Evolutionary conservation across 164 flowering plant genomes (phyloP).

Genomic region (Magnolia sinica): DNA sequence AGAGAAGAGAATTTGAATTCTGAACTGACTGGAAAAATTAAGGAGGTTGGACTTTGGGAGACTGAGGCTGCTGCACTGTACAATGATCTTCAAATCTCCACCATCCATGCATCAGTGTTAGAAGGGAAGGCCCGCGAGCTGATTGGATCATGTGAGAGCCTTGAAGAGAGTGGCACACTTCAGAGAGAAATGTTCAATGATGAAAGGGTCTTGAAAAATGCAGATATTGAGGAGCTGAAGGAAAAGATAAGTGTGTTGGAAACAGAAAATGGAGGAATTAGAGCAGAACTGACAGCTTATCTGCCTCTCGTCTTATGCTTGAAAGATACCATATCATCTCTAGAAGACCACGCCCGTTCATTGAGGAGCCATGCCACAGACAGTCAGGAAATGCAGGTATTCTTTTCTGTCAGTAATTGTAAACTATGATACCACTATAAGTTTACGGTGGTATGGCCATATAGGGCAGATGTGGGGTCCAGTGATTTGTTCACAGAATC

Average conservation of each 20-base stretch:
- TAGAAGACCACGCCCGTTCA: constrained; percentile 47
- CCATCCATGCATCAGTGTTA: constrained; percentile 33
- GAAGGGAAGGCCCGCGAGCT: constrained; percentile 66
- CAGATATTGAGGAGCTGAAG: constrained; percentile 50
- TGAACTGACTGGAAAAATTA: constrained; percentile 47
- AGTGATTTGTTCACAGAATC: too few relatives aligned
- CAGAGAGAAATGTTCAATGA: constrained; percentile 7
- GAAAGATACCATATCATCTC: constrained; percentile 46
- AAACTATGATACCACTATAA: neutral
- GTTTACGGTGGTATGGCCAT: too few relatives aligned
- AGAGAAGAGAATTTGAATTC: constrained; percentile 50
- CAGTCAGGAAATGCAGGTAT: constrained; percentile 36
- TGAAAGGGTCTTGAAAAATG: constrained; percentile 34
- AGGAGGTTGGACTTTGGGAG: constrained; percentile 67
- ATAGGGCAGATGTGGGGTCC: too few relatives aligned
- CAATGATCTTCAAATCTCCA: constrained; percentile 45
- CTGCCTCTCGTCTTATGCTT: constrained; percentile 49
- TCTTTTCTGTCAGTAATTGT: neutral
- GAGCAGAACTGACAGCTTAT: constrained; percentile 50
- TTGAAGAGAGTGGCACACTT: constrained; percentile 23
- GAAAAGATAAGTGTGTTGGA: constrained; percentile 46
- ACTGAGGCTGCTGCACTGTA: constrained; percentile 67
- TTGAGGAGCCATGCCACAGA: constrained; percentile 24
- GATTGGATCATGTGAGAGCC: constrained; percentile 42
- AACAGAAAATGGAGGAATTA: constrained; percentile 48